Conservation (phyloP, 164 flowering plant genomes). For the Berberis thunbergii region DNA sequence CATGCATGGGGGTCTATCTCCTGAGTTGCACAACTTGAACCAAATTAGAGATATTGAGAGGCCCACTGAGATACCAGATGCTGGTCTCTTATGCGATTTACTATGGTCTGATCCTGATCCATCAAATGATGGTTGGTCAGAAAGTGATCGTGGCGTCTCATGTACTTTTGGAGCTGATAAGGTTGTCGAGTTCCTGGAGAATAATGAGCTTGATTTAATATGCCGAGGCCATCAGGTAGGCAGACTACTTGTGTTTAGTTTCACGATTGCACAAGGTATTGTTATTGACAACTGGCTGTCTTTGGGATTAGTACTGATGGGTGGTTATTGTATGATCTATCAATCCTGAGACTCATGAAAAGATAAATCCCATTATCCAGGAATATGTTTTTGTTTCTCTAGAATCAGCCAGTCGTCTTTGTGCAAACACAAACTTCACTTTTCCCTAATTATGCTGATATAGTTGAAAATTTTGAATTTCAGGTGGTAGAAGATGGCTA, state of each 20-base stretch:
- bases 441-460: neutral
- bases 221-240: constrained; percentile 58
- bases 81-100: constrained; percentile 50
- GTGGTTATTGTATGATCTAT: too few species aligned
- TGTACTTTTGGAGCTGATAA: constrained; percentile 44
- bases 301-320: too few species aligned
- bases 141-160: constrained; percentile 50
- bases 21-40: constrained; percentile 32
- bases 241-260: neutral
- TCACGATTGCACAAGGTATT: neutral
- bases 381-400: too few species aligned
- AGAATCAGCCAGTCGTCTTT: too few species aligned
- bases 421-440: neutral
- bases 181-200: constrained; percentile 39
- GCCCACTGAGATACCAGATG: constrained; percentile 50
- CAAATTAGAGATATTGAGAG: constrained; percentile 40
- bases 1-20: constrained; percentile 59
- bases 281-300: too few species aligned
- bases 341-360: neutral
- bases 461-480: neutral
- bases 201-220: constrained; percentile 50
- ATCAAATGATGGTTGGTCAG: constrained; percentile 37
- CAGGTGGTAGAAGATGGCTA: constrained; percentile 64
- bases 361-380: too few species aligned
- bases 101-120: constrained; percentile 59